Conservation (phyloP, 2,329 filamentous ascomycete species). For the Harringtonia lauricola region DNA sequence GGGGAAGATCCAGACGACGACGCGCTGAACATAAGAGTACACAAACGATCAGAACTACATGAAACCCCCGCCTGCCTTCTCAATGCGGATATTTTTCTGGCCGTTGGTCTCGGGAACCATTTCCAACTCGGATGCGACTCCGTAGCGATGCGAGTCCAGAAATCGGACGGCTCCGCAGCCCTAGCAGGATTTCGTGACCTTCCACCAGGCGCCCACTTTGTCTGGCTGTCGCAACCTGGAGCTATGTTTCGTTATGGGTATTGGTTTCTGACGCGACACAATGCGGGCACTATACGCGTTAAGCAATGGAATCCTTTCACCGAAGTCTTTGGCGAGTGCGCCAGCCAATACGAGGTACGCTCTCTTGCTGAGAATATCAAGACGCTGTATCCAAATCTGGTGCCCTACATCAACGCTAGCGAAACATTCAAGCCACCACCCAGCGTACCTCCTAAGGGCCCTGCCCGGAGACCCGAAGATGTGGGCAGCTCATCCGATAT, state of each 20-base stretch:
- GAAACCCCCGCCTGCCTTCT: constrained; percentile 10
- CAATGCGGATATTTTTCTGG: constrained; percentile 39
- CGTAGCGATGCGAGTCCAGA: constrained; percentile 30
- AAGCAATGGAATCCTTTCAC: constrained; percentile 46
- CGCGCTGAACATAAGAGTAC: background rate
- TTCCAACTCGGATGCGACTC: constrained; percentile 44
- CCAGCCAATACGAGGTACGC: constrained; percentile 30
- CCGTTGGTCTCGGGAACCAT: constrained; percentile 37
- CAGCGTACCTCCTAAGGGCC: background rate
- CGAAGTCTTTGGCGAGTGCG: constrained; percentile 40
- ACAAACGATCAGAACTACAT: no score
- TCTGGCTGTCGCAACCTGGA: constrained; percentile 43
- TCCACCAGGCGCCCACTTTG: constrained; percentile 44
- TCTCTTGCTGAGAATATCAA: constrained; percentile 31
- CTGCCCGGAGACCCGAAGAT: constrained; percentile 9
- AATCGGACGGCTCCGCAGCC: constrained; percentile 13
- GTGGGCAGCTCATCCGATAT: constrained; percentile 18
- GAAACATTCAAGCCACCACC: background rate
- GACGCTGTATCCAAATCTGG: constrained; percentile 27
- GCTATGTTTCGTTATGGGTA: constrained; percentile 42
- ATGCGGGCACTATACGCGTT: constrained; percentile 25
- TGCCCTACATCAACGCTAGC: constrained; percentile 31
- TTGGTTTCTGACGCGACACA: constrained; percentile 36
- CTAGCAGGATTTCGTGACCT: constrained; percentile 45
- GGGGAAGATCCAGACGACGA: background rate